These are phyloP conservation scores for Miscanthus lutarioriparius DNA, from an alignment of 176 grass and related monocot species.

Conservation along the genomic window DNA sequence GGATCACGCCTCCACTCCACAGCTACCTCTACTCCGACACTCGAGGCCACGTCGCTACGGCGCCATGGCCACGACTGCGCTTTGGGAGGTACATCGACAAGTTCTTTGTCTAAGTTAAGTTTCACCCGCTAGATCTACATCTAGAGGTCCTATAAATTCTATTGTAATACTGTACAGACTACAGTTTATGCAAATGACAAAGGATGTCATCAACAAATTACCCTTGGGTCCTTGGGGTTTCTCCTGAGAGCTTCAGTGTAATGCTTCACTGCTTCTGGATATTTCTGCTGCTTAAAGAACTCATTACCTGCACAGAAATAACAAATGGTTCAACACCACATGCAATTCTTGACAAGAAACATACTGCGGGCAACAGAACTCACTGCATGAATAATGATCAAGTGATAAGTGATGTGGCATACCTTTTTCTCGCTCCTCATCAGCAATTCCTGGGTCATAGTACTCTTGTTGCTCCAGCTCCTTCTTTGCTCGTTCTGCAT, in stretches of 20 bases:
- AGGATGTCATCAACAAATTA: constrained; percentile 22
- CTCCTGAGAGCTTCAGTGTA: constrained; percentile 95
- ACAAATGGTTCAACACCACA: not conserved
- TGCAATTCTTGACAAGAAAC: not conserved
- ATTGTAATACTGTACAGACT: not conserved
- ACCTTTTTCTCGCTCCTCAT: constrained; percentile 98
- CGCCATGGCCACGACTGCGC: too few relatives aligned
- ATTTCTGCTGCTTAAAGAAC: constrained; percentile 87
- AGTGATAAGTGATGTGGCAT: not conserved
- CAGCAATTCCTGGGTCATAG: constrained; percentile 81
- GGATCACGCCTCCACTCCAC: too few relatives aligned
- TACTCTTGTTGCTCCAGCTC: constrained; percentile 94
- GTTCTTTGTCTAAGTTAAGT: too few relatives aligned
- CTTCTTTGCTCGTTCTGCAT: constrained; percentile 91
- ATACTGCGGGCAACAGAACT: not conserved
- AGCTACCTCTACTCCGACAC: too few relatives aligned
- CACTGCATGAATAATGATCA: constrained; percentile 14
- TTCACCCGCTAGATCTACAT: too few relatives aligned
- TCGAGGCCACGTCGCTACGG: too few relatives aligned
- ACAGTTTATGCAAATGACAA: not conserved
- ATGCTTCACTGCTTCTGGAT: constrained; percentile 91
- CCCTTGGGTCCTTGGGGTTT: constrained; percentile 72
- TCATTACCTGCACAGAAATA: constrained; percentile 68
- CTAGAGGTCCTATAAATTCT: too few relatives aligned
- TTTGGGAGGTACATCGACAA: too few relatives aligned